phyloP scores from a whole-genome alignment of 352 stramenopile genomes.

The Globisporangium polare region DNA sequence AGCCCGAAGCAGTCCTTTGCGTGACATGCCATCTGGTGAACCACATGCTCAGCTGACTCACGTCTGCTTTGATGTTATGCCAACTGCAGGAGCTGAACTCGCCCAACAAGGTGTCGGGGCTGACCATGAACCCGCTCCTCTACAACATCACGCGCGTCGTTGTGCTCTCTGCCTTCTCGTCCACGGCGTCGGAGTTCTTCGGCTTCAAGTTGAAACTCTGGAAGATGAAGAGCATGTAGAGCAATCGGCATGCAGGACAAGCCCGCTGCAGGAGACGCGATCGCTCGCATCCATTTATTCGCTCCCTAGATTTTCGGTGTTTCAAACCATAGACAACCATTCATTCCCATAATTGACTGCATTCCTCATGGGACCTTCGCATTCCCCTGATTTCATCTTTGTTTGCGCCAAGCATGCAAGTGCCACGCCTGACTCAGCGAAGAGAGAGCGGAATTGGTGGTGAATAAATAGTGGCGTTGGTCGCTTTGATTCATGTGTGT shows the following conservation, averaged over 20 bases:
- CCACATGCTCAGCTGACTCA: not conserved
- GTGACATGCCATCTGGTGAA: not conserved
- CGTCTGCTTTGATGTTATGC: not conserved
- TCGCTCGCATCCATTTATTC: not conserved
- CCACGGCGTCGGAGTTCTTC: slow-evolving; percentile 87
- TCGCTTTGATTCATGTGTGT: slow-evolving; percentile 4
- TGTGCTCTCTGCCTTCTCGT: slow-evolving; percentile 87
- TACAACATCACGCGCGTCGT: slow-evolving; percentile 89
- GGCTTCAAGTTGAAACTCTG: slow-evolving; percentile 91
- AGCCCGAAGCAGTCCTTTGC: not conserved
- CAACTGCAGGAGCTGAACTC: slow-evolving; percentile 79
- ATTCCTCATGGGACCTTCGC: not conserved
- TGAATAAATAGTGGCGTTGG: slow-evolving; percentile 15
- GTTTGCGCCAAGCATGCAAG: not conserved
- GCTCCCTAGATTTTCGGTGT: slow-evolving; percentile 3
- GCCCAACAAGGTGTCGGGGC: slow-evolving; percentile 87
- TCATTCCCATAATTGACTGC: not conserved
- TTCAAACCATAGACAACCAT: slow-evolving; percentile 9
- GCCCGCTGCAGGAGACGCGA: not conserved
- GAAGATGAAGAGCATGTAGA: slow-evolving; percentile 81
- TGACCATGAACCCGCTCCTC: slow-evolving; percentile 89
- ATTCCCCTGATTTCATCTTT: too few species aligned
- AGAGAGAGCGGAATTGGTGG: not conserved
- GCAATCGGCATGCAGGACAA: not conserved
- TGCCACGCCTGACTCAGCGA: not conserved